phyloP scores from a whole-genome alignment of 306 rosid species.

The Cucumis sativus region Cucumber_9930_V3 NC_026655.2:2688001-2688500 shows the following conservation, averaged over 20 bases:
- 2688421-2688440: too few species aligned
- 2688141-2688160: background rate
- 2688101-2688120: conserved; percentile 6
- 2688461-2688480: too few species aligned
- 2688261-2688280: background rate
- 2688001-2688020: conserved; percentile 57
- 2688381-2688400: too few species aligned
- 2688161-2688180: conserved; percentile 26
- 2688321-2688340: background rate
- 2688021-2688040: conserved; percentile 74
- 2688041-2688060: conserved; percentile 72
- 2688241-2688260: too few species aligned
- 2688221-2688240: background rate
- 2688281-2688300: background rate
- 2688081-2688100: conserved; percentile 28
- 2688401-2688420: background rate
- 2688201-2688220: background rate
- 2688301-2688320: background rate
- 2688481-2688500: too few species aligned
- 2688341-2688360: background rate
- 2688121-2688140: background rate
- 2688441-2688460: too few species aligned
- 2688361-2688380: background rate
- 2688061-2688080: conserved; percentile 47
- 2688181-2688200: too few species aligned